Percentiles rank a stretch among this genome's conserved stretches.
Evolutionary conservation across 306 rosid species (phyloP).

Genomic region (Carpinus fangiana): DNA sequence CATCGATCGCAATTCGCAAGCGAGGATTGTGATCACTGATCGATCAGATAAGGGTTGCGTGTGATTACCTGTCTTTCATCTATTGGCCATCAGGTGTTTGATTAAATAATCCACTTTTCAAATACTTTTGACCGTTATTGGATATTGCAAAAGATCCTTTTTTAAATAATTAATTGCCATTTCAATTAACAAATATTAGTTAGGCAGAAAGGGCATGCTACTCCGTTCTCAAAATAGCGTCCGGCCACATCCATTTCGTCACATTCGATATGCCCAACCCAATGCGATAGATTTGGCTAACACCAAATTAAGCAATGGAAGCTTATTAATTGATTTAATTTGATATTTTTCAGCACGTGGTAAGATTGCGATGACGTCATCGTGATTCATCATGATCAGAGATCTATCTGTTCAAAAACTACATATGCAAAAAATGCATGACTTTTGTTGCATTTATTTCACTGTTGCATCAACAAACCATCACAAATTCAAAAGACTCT

Average conservation of each 20-base stretch:
- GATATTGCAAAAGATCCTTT: slow-evolving; percentile 24
- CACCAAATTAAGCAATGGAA: neutral
- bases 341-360: slow-evolving; percentile 29
- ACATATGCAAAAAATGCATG: slow-evolving; percentile 29
- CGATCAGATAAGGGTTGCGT: too few species aligned
- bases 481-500: too few species aligned
- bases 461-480: neutral
- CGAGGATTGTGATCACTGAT: too few species aligned
- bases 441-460: slow-evolving; percentile 5
- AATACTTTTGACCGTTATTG: too few species aligned
- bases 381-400: slow-evolving; percentile 2
- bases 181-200: too few species aligned
- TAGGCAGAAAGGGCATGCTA: slow-evolving; percentile 37
- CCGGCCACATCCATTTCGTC: slow-evolving; percentile 20
- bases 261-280: slow-evolving; percentile 17
- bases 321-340: too few species aligned
- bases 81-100: neutral
- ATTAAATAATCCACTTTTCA: too few species aligned
- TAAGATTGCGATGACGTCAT: neutral
- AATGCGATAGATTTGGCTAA: neutral
- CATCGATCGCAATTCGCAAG: too few species aligned
- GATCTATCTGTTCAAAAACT: neutral
- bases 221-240: slow-evolving; percentile 17
- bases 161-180: too few species aligned
- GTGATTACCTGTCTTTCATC: too few species aligned